Evolutionary conservation across 139 green algal species (phyloP).

Genomic region (Limnomonas spitsbergensis): DNA sequence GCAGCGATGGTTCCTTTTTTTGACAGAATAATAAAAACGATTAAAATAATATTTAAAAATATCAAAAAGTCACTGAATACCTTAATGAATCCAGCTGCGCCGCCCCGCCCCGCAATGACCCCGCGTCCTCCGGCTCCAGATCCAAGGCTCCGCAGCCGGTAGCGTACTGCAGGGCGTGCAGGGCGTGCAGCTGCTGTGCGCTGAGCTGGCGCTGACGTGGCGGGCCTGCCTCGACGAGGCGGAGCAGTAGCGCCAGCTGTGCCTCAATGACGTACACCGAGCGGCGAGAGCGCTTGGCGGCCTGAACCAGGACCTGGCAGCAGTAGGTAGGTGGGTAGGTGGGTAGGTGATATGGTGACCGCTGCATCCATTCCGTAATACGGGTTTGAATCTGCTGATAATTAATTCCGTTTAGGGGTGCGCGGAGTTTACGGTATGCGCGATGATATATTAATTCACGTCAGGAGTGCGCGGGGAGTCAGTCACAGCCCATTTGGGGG

Average conservation of each 20-base stretch:
- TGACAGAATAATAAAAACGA: no score
- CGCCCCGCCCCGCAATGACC: not conserved
- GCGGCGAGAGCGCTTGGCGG: slow-evolving; percentile 18
- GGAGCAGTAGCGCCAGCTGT: slow-evolving; percentile 63
- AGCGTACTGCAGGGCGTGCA: slow-evolving; percentile 47
- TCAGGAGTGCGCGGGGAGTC: no score
- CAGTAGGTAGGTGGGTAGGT: not conserved
- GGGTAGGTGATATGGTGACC: no score
- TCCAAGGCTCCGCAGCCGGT: slow-evolving; percentile 44
- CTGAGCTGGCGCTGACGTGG: slow-evolving; percentile 21
- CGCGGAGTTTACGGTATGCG: no score
- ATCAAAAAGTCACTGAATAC: no score
- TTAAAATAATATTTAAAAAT: no score
- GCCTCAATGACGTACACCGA: slow-evolving; percentile 53
- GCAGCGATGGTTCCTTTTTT: no score
- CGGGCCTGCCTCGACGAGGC: slow-evolving; percentile 43
- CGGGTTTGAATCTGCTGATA: no score
- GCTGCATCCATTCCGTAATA: no score
- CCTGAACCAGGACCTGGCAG: slow-evolving; percentile 17
- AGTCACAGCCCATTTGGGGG: no score
- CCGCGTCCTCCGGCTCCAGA: slow-evolving; percentile 52
- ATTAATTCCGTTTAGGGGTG: no score
- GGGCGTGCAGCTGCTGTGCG: slow-evolving; percentile 55
- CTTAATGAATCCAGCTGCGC: not conserved
- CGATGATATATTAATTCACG: no score